These are phyloP conservation scores for Kwoniella sp. DNA, from an alignment of 768 basidiomycete genomes.

Conservation along the genomic window DNA sequence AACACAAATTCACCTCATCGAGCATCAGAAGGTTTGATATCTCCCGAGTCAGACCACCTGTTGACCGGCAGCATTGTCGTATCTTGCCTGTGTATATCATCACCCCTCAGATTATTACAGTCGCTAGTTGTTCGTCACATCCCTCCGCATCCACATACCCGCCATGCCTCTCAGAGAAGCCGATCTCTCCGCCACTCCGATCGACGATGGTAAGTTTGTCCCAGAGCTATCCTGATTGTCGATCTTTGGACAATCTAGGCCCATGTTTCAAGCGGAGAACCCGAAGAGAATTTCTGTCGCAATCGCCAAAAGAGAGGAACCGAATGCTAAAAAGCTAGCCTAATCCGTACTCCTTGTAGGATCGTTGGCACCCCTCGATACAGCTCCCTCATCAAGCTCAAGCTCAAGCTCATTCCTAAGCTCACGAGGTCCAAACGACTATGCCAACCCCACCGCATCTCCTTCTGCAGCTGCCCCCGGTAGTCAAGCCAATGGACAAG, in stretches of 20 bases:
- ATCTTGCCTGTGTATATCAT: too few relatives aligned
- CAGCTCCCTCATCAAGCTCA: background rate
- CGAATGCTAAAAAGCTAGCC: too few relatives aligned
- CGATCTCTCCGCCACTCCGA: slow-evolving; percentile 19
- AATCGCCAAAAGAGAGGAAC: too few relatives aligned
- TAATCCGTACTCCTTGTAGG: slow-evolving; percentile 10
- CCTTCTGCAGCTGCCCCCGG: background rate
- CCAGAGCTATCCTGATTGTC: too few relatives aligned
- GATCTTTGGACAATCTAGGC: too few relatives aligned
- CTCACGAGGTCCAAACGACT: slow-evolving; percentile 11
- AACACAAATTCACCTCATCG: too few relatives aligned
- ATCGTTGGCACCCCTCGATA: slow-evolving; percentile 11
- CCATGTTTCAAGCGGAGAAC: too few relatives aligned
- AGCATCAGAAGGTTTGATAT: too few relatives aligned
- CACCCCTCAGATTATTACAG: too few relatives aligned
- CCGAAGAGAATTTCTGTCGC: too few relatives aligned
- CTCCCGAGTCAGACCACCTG: too few relatives aligned
- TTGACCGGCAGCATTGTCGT: too few relatives aligned
- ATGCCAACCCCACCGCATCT: slow-evolving; percentile 7
- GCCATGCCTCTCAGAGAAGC: slow-evolving; percentile 23
- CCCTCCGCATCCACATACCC: background rate
- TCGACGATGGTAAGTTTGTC: slow-evolving; percentile 26
- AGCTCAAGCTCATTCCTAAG: background rate
- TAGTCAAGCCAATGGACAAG: background rate
- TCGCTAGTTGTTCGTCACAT: background rate